phyloP scores from a whole-genome alignment of 2,329 filamentous ascomycete species.

The Colletotrichum simmondsii region DNA sequence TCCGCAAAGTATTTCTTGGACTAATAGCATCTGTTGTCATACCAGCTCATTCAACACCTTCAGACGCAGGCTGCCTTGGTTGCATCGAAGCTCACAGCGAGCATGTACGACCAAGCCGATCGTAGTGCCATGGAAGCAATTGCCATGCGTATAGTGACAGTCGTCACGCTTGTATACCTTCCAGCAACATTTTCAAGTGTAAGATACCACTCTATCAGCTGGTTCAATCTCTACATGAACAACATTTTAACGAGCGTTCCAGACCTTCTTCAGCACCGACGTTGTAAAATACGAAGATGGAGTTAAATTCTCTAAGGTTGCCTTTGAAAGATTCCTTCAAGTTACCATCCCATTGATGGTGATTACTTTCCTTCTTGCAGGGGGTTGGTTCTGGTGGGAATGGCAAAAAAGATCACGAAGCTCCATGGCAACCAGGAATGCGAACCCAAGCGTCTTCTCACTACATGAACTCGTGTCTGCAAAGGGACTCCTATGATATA shows the following conservation, averaged over 20 bases:
- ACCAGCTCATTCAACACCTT: constrained; percentile 46
- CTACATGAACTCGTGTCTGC: neutral
- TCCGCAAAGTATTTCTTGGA: too few relatives aligned
- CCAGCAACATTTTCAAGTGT: constrained; percentile 36
- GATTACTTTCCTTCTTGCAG: constrained; percentile 5
- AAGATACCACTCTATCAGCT: neutral
- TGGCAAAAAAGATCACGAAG: neutral
- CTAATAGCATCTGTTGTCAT: neutral
- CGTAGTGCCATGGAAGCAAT: constrained; percentile 41
- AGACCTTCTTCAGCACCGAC: constrained; percentile 28
- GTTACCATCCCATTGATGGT: constrained; percentile 20
- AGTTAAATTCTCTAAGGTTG: neutral
- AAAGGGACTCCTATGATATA: neutral
- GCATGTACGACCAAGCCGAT: constrained; percentile 41
- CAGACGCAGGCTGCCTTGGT: constrained; percentile 42
- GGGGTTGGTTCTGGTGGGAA: constrained; percentile 12
- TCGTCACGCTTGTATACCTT: constrained; percentile 40
- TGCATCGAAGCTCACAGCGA: constrained; percentile 27
- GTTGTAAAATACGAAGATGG: constrained; percentile 5
- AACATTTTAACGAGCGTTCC: neutral
- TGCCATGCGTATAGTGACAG: constrained; percentile 42
- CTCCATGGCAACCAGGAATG: neutral
- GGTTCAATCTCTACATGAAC: too few relatives aligned
- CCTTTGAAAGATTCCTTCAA: constrained; percentile 3
- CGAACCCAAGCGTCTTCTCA: neutral